Base-by-base conservation (phyloP, 768 basidiomycete genomes). In the Phylloporus sp. region DNA sequence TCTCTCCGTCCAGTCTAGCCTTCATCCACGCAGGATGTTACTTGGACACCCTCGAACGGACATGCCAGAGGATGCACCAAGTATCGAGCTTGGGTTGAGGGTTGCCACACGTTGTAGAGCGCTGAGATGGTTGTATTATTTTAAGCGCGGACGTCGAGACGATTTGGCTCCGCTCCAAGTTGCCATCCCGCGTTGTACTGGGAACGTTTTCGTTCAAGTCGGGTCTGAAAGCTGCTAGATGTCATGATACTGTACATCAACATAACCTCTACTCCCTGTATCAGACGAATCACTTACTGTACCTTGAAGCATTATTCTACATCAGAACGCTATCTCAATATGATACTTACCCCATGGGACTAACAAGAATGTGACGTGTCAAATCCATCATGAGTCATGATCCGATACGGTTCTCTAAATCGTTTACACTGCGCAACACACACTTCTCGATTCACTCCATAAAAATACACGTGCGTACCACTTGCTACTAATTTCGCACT, bases 401-500 rank as follows among this genome's bases (percentile, higher is more conserved):
- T 29, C n/a, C n/a, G n/a, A n/a, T n/a, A n/a, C n/a, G n/a, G n/a
- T n/a, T n/a, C n/a, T n/a, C n/a, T n/a, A n/a, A n/a, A n/a, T n/a
- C n/a, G n/a, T n/a, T n/a, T n/a, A n/a, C n/a, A n/a, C n/a, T n/a
- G n/a, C n/a, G n/a, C n/a, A n/a, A n/a, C n/a, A n/a, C n/a, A n/a
- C n/a, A 11, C 7, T n/a, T 26, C 20, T 34, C 16, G 13, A 24
- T 46, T 46, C 34, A 28, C 20, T 24, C 12, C 27, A 48, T 57
- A 57, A 34, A 52, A 58, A 46, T 58, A 58, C 57, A 58, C 12
- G 1, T 15, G 15, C 23, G 9, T 6, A 7, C 24, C 3, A 9
- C 27, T 43, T 16, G 36, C 26, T 20, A 26, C 26, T 4, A 18
- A 34, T 32, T 15, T 15, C 18, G 23, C n/a, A 13, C n/a, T 18